A percentile compares a stretch with the other conserved stretches of the same genome.
phyloP scores from a whole-genome alignment of 1,139 yeast genomes.

The Yamadazyma sp. region DNA sequence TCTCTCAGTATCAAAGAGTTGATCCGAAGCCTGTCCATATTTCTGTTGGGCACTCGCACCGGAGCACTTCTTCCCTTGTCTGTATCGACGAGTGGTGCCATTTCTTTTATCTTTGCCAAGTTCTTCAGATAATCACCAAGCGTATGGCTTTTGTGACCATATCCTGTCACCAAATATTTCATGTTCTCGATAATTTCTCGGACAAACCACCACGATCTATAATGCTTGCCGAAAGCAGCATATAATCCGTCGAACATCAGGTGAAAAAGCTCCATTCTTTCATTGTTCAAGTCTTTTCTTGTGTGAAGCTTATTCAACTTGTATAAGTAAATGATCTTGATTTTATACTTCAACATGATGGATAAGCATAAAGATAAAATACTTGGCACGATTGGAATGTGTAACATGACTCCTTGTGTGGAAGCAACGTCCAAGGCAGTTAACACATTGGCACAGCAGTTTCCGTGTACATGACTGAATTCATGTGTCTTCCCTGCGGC shows the following conservation, averaged over 20 bases:
- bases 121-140: neutral
- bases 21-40: conserved; percentile 1
- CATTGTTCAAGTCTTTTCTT: conserved; percentile 10
- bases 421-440: neutral
- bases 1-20: conserved; percentile 3
- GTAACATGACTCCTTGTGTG: conserved; percentile 3
- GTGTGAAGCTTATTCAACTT: conserved; percentile 10
- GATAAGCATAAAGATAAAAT: conserved; percentile 13
- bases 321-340: conserved; percentile 13
- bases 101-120: neutral
- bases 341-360: conserved; percentile 13
- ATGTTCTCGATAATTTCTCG: conserved; percentile 16
- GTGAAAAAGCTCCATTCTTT: conserved; percentile 7
- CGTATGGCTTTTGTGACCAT: neutral
- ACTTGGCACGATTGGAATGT: conserved; percentile 14
- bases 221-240: conserved; percentile 10
- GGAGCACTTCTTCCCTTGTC: neutral
- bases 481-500: neutral
- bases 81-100: neutral
- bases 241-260: conserved; percentile 11
- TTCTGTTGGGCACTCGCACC: neutral
- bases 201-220: conserved; percentile 22
- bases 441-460: conserved; percentile 1
- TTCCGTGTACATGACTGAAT: conserved; percentile 6
- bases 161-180: conserved; percentile 4